Evolutionary conservation across 2,329 filamentous ascomycete genomes (phyloP), one percentile per base, ranked within the genome.

Genomic region (Phyllosticta citriasiana): DNA sequence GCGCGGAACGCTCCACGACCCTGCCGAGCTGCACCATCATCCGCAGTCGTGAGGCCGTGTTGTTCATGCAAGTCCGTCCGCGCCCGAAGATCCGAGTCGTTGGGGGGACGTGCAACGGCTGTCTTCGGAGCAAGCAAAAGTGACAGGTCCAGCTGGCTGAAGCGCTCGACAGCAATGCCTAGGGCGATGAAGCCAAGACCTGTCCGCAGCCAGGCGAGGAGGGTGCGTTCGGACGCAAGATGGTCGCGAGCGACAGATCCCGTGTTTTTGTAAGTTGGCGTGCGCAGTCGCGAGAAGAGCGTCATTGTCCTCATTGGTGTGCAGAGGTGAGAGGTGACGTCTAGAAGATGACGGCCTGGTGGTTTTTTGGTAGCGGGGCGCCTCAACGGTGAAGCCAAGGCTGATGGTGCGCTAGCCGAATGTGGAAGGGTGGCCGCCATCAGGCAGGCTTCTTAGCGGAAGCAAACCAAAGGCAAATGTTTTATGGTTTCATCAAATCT

Each of bases 171-270:
- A n/a, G 79, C 80, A 30, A 81, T 77, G 22, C 79, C 79, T 1
- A 82, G 72, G 1, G 79, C 79, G 47, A 81, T 74, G 68, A 81
- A 81, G 5, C 79, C 79, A 4, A 82, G 75, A 0, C 79, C 79
- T 2, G 78, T 80, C 10, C 79, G 74, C 10, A 78, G 76, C 80
- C 79, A 82, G 30, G 79, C 77, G 22, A 82, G 74, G 65, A 80
- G 81, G 2, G 78, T 83, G 10, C 80, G 76, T 67, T 83, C 81
- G 53, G 77, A 78, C 22, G 81, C 80, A 35, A 82, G 78, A 62
- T 82, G 78, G 66, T 83, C 80, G 52, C 79, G 76, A 9, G 79
- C 79, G 27, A 78, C 73, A 12, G 75, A 79, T 60, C 79, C 79
- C 8, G 76, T 79, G 69, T 81, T 81, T 61, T 75, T 71, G 66